phyloP scores from a whole-genome alignment of 345 rosid genomes.

The Lumnitzera racemosa region DNA sequence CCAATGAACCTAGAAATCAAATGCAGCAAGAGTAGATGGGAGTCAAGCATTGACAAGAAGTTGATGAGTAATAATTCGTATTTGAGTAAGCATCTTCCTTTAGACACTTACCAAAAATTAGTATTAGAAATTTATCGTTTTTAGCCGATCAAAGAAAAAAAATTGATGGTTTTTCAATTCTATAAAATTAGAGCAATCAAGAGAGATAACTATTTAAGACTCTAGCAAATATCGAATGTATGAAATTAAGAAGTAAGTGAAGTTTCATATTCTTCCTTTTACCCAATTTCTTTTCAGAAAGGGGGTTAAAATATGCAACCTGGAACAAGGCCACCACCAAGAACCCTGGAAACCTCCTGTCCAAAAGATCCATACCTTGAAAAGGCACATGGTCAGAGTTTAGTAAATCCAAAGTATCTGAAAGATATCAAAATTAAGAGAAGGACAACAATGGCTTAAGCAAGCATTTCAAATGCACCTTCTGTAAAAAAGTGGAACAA shows the following conservation, averaged over 20 bases:
- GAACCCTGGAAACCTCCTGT: conserved; percentile 77
- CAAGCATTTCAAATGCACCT: no score
- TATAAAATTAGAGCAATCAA: no score
- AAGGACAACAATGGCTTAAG: no score
- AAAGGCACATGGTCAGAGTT: conserved; percentile 5
- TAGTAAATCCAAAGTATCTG: neutral
- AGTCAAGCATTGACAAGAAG: neutral
- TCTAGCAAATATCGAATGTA: conserved; percentile 1
- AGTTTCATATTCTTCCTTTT: no score
- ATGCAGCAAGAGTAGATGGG: neutral
- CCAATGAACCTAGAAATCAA: conserved; percentile 58
- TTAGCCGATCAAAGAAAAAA: no score
- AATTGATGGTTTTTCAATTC: no score
- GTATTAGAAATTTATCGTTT: no score
- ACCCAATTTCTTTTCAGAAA: neutral
- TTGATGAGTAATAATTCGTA: no score
- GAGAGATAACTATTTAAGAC: neutral
- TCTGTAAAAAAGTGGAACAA: no score
- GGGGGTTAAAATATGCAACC: conserved; percentile 25
- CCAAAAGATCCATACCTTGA: conserved; percentile 74
- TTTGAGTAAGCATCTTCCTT: no score
- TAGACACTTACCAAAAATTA: no score
- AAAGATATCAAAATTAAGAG: neutral
- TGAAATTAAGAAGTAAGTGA: neutral
- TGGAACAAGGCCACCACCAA: conserved; percentile 98